Base-by-base conservation (phyloP, 1,139 yeast species). In the Pichia sp. region DNA sequence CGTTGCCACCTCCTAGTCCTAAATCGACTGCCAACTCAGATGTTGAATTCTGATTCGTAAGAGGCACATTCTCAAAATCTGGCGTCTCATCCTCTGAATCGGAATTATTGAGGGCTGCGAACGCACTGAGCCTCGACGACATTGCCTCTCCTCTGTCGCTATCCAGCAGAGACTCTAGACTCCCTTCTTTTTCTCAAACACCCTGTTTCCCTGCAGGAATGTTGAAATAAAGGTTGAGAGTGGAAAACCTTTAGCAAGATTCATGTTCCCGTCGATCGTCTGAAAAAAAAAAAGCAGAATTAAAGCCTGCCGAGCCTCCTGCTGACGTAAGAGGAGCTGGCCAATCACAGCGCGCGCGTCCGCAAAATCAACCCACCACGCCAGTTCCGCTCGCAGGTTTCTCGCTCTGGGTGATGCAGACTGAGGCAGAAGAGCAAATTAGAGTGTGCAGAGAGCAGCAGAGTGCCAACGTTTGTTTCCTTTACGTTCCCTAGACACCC, bases 61-160 rank as follows among this genome's bases (percentile, higher is more conserved):
- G n/a, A 7, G 32, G 32, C 15, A n/a, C 22, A 17, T 8, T 18
- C n/a, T 30, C 32, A 18, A 18, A 30, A 18, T 30, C 32, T 14
- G 26, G 8, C 4, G 46, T 48, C 6, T 47, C 54, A 4, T 23
- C 14, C 18, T 36, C 42, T 2, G 45, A 36, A 19, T 31, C 41
- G 3, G 41, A 38, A 14, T 60, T 56, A 34, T 50, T 55, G 37
- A 71, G 53, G 1, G 77, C 77, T n/a, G 78, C 77, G 57, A 67
- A 73, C 5, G 79, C 79, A 61, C 78, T 73, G 71, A 73, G 28
- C 4, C 46, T 35, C 7, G 41, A 18, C n/a, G 37, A 33, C 40
- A 40, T 36, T 8, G 17, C 14, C 34, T 20, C 7, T 4, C 6
- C 19, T 25, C n/a, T 19, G 7, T 7, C n/a, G 25, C n/a, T 4